Conservation (phyloP, 2,329 filamentous ascomycete species). For the Remersonia thermophila region DNA sequence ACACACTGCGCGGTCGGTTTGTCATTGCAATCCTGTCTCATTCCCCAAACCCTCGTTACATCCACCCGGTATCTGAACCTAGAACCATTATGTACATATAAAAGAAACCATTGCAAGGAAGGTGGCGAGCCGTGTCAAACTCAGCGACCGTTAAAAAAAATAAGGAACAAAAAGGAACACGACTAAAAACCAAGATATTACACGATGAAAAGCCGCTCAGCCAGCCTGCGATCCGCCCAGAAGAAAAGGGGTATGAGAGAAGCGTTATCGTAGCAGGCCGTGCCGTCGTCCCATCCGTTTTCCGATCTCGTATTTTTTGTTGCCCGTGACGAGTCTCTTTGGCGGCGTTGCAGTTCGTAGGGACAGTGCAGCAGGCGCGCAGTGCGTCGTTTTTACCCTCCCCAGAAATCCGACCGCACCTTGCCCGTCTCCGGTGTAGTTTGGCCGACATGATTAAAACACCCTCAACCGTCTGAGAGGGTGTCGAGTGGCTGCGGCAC, state of each 20-base stretch:
- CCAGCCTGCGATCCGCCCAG: conserved; percentile 14
- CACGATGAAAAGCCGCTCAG: conserved; percentile 21
- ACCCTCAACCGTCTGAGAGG: too few relatives aligned
- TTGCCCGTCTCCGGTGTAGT: not conserved
- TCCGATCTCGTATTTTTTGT: conserved; percentile 7
- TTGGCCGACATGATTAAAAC: too few relatives aligned
- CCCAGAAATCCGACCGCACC: too few relatives aligned
- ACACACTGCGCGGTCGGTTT: too few relatives aligned
- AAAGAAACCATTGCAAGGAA: conserved; percentile 6
- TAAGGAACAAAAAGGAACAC: conserved; percentile 11
- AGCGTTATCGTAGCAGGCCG: conserved; percentile 18
- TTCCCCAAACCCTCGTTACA: conserved; percentile 17
- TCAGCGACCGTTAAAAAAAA: conserved; percentile 6
- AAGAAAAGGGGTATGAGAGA: conserved; percentile 16
- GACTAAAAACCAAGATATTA: conserved; percentile 20
- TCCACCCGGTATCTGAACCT: conserved; percentile 10
- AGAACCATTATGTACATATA: conserved; percentile 15
- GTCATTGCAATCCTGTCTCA: conserved; percentile 11
- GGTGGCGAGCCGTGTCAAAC: conserved; percentile 6
- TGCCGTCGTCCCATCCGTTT: conserved; percentile 16
- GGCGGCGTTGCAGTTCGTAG: conserved; percentile 2
- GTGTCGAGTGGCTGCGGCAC: too few relatives aligned
- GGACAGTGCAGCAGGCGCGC: too few relatives aligned
- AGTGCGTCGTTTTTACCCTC: too few relatives aligned
- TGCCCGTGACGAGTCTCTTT: conserved; percentile 2